Conservation (phyloP, 208 protist genomes). For the Porcisia deanei region DNA sequence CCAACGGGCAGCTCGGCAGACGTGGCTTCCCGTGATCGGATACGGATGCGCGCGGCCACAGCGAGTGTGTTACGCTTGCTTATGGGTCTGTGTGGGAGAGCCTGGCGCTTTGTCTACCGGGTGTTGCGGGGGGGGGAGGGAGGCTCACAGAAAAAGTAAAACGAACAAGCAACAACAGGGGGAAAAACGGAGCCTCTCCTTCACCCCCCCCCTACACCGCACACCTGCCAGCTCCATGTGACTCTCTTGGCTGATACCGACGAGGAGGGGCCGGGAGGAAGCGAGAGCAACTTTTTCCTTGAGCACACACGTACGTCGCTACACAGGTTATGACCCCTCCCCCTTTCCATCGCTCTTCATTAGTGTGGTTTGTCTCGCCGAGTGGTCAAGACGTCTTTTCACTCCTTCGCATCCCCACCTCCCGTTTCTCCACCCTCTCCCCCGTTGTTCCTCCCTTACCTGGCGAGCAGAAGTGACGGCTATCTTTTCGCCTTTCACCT, state of each 20-base stretch:
- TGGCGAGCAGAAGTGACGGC: background rate
- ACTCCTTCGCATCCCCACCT: background rate
- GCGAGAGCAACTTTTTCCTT: background rate
- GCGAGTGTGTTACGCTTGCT: no score
- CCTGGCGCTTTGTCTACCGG: no score
- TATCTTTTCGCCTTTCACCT: background rate
- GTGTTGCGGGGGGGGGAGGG: no score
- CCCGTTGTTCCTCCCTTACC: background rate
- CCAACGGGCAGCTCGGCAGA: no score
- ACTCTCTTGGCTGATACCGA: background rate
- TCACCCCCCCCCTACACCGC: no score
- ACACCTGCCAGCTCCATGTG: background rate
- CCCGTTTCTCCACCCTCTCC: background rate
- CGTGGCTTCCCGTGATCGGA: no score
- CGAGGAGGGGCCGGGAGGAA: background rate
- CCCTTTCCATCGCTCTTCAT: background rate
- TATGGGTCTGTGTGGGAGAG: no score
- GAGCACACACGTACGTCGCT: background rate
- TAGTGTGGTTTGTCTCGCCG: background rate
- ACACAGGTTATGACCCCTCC: background rate
- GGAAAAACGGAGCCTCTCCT: background rate
- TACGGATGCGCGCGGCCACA: no score
- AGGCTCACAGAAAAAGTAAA: no score
- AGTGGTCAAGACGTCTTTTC: background rate
- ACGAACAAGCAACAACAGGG: no score